Evolutionary conservation across 805 yeast genomes (phyloP).

Genomic region (Tetrapisispora iriomotensis): DNA sequence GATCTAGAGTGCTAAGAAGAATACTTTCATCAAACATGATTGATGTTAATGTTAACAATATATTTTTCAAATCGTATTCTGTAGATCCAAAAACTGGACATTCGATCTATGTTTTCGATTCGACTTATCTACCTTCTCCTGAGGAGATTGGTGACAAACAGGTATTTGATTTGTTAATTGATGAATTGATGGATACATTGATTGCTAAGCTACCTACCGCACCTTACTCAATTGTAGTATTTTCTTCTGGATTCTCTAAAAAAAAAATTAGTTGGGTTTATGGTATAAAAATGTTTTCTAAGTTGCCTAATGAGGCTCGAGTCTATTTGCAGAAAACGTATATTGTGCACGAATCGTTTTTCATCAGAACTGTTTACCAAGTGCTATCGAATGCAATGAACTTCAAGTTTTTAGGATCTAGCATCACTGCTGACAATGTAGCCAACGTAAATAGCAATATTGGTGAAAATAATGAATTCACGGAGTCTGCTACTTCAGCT

Average conservation of each 20-base stretch:
- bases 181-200: constrained; percentile 48
- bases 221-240: constrained; percentile 59
- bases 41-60: constrained; percentile 31
- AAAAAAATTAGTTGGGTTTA: constrained; percentile 51
- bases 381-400: constrained; percentile 54
- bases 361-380: constrained; percentile 68
- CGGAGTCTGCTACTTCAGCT: constrained; percentile 6
- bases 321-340: constrained; percentile 52
- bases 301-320: constrained; percentile 47
- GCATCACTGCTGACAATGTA: constrained; percentile 17
- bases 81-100: constrained; percentile 56
- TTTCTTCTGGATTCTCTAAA: constrained; percentile 69
- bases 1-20: no score
- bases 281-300: constrained; percentile 49
- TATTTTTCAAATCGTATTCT: constrained; percentile 50
- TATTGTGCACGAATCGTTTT: constrained; percentile 87
- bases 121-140: constrained; percentile 65
- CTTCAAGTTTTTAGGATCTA: constrained; percentile 33
- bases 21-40: no score
- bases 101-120: constrained; percentile 76
- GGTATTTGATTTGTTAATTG: constrained; percentile 31
- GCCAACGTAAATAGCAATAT: constrained; percentile 27
- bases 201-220: constrained; percentile 48
- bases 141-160: constrained; percentile 33
- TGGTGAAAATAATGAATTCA: constrained; percentile 6